These are phyloP conservation scores for Dipodascus geniculatus DNA, from an alignment of 805 yeast species.

Conservation along the genomic window DNA sequence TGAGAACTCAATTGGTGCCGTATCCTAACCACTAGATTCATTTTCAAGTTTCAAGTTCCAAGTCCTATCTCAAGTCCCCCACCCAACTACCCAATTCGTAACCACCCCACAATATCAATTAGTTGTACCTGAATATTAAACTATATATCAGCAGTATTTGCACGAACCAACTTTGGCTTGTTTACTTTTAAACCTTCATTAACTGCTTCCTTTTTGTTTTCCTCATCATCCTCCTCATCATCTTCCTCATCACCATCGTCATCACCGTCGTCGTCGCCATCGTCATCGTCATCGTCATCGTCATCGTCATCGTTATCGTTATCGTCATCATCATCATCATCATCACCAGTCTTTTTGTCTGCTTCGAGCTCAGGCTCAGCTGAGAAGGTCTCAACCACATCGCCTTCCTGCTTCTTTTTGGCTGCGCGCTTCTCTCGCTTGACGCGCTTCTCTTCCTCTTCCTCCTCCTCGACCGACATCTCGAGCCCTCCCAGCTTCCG, in stretches of 20 bases:
- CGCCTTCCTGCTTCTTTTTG: constrained; percentile 9
- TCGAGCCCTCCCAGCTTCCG: constrained; percentile 21
- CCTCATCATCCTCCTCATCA: background rate
- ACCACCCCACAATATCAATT: too few relatives aligned
- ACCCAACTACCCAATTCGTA: too few relatives aligned
- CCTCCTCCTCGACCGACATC: constrained; percentile 20
- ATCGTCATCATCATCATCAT: background rate
- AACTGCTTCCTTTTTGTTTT: background rate
- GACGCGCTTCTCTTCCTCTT: constrained; percentile 12
- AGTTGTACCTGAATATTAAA: too few relatives aligned
- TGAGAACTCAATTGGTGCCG: too few relatives aligned
- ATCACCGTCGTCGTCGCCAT: constrained; percentile 2
- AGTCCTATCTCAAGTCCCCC: background rate
- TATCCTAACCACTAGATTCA: background rate
- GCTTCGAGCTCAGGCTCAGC: too few relatives aligned
- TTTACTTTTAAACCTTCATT: background rate
- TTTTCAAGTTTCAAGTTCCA: background rate
- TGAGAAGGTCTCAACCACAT: constrained; percentile 7
- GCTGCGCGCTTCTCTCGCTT: constrained; percentile 9
- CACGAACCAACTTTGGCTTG: background rate
- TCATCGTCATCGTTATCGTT: constrained; percentile 2
- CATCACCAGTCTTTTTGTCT: background rate
- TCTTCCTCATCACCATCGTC: background rate
- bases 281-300: constrained; percentile 11
- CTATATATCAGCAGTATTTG: background rate